phyloP scores from a whole-genome alignment of 208 protist species.

The Trichomonas vaginalis region DNA sequence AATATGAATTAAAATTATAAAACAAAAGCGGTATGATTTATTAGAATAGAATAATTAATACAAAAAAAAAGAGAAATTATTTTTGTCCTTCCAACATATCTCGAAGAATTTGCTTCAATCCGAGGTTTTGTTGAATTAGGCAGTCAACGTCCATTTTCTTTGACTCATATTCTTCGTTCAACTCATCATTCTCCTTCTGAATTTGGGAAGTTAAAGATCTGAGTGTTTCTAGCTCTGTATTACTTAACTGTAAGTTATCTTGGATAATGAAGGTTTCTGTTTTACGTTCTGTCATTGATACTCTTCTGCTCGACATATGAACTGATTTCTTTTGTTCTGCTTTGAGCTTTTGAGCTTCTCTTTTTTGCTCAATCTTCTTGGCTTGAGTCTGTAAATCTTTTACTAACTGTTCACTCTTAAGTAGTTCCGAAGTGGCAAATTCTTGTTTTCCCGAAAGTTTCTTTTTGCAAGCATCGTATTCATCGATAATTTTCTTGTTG shows the following conservation, averaged over 20 bases:
- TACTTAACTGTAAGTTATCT: not conserved
- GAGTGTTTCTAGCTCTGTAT: not conserved
- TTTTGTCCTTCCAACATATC: not conserved
- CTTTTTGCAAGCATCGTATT: not conserved
- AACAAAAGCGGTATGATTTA: too few species aligned
- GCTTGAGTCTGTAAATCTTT: not conserved
- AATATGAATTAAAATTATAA: too few species aligned
- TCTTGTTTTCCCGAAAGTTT: not conserved
- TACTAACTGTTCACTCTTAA: not conserved
- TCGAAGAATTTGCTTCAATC: not conserved
- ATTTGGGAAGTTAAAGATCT: not conserved
- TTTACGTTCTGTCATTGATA: not conserved
- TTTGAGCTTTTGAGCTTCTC: not conserved
- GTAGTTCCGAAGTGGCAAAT: not conserved
- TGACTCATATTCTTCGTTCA: not conserved
- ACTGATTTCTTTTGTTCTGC: not conserved
- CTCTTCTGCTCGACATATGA: not conserved
- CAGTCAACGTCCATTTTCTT: conserved; percentile 4
- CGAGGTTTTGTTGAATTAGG: not conserved
- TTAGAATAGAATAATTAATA: too few species aligned
- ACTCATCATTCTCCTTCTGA: not conserved
- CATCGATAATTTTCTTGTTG: not conserved
- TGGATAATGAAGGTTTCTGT: not conserved
- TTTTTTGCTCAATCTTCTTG: not conserved
- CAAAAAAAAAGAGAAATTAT: too few species aligned